Conservation (phyloP, 768 basidiomycete genomes). For the Auriculariales sp. region DNA sequence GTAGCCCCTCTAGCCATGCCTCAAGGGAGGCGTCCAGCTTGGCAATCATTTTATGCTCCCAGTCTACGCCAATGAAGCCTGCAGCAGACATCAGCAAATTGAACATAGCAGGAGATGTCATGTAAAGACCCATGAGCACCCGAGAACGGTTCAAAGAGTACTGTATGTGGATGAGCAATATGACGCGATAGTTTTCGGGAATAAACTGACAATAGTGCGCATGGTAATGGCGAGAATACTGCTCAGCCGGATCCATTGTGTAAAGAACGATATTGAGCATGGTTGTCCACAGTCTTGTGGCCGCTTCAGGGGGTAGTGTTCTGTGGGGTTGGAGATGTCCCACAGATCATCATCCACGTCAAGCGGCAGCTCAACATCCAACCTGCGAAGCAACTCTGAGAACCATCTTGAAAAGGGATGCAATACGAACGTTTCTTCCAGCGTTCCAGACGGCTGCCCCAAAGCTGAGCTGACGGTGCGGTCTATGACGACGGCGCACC, state of each 20-base stretch:
- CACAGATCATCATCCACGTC: constrained; percentile 28
- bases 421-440: constrained; percentile 21
- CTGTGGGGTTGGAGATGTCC: too few species aligned
- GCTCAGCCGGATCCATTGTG: constrained; percentile 46
- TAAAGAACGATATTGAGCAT: constrained; percentile 45
- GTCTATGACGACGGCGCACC: constrained; percentile 15
- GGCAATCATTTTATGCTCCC: constrained; percentile 43
- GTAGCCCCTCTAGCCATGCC: constrained; percentile 57
- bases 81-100: too few species aligned
- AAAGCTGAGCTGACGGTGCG: constrained; percentile 18
- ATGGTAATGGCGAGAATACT: constrained; percentile 56
- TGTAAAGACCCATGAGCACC: constrained; percentile 71
- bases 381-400: constrained; percentile 12
- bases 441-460: constrained; percentile 23
- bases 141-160: constrained; percentile 11
- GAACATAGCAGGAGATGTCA: constrained; percentile 42
- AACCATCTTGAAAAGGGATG: neutral
- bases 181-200: constrained; percentile 2
- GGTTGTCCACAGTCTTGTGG: constrained; percentile 42
- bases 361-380: constrained; percentile 28
- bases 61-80: constrained; percentile 37
- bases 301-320: constrained; percentile 26
- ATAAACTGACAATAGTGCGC: constrained; percentile 44
- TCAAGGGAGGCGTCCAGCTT: constrained; percentile 57
- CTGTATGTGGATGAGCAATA: neutral